Evolutionary conservation across 257 asterid species (phyloP).

Genomic region (Verbascum thapsus): DNA sequence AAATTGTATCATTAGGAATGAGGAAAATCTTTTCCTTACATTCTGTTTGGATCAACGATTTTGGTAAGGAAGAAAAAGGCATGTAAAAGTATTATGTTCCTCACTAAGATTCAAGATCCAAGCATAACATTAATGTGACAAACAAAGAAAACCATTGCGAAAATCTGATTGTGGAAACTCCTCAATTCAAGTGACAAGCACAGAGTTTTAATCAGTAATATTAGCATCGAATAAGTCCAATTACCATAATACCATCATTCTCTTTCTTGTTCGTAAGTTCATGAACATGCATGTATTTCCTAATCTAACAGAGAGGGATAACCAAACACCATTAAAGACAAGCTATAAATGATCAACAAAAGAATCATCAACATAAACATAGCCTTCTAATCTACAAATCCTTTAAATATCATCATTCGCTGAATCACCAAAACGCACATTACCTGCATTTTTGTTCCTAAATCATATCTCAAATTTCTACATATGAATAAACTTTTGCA

Average conservation of each 20-base stretch:
- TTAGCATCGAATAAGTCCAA: background rate
- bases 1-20: too few relatives aligned
- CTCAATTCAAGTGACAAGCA: background rate
- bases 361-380: background rate
- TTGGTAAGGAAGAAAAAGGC: too few relatives aligned
- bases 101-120: too few relatives aligned
- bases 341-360: background rate
- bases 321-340: background rate
- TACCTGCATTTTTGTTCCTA: background rate
- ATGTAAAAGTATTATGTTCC: too few relatives aligned
- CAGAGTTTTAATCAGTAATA: background rate
- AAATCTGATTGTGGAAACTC: background rate
- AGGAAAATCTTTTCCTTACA: too few relatives aligned
- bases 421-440: background rate
- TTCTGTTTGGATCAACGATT: too few relatives aligned
- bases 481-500: background rate
- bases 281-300: too few relatives aligned
- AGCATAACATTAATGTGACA: background rate
- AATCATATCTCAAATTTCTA: background rate
- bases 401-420: background rate
- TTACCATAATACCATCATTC: background rate
- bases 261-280: background rate
- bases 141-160: conserved; percentile 7
- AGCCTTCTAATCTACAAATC: background rate
- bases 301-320: background rate